Conservation (phyloP, 352 stramenopile genomes). For the Pseudoperonospora humuli region DNA sequence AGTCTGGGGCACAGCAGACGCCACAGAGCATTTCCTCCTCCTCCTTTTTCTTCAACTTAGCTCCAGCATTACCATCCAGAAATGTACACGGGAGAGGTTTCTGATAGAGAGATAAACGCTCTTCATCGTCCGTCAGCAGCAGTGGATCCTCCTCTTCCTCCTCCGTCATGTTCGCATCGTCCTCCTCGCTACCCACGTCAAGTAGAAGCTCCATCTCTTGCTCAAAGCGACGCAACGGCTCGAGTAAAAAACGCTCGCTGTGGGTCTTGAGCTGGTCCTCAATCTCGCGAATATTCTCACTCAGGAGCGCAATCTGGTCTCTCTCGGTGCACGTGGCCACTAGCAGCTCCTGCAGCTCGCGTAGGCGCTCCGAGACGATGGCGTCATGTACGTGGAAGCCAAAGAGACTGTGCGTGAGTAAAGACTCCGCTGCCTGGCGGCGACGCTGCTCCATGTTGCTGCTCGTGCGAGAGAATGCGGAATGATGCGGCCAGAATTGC, state of each 20-base stretch:
- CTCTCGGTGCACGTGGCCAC: slow-evolving; percentile 29
- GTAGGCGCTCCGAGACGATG: slow-evolving; percentile 27
- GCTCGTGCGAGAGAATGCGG: slow-evolving; percentile 11
- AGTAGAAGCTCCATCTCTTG: slow-evolving; percentile 59
- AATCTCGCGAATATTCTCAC: slow-evolving; percentile 45
- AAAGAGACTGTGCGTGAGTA: slow-evolving; percentile 47
- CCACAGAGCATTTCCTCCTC: slow-evolving; percentile 39
- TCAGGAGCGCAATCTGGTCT: slow-evolving; percentile 43
- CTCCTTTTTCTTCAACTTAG: background rate
- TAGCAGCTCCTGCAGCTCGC: slow-evolving; percentile 43
- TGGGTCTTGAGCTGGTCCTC: slow-evolving; percentile 31
- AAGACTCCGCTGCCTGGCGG: slow-evolving; percentile 12
- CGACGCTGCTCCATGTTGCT: slow-evolving; percentile 23
- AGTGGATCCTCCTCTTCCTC: slow-evolving; percentile 5
- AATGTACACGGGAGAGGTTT: background rate
- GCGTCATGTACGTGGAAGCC: slow-evolving; percentile 52
- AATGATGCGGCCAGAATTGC: slow-evolving; percentile 5
- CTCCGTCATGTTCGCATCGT: background rate
- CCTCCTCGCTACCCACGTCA: slow-evolving; percentile 34
- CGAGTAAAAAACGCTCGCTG: slow-evolving; percentile 44
- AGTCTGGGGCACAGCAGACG: slow-evolving; percentile 59
- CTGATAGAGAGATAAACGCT: slow-evolving; percentile 10
- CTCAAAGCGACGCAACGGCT: slow-evolving; percentile 49
- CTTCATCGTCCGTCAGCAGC: slow-evolving; percentile 10
- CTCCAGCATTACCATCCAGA: background rate